A percentile compares a stretch with the other conserved stretches of the same genome.
Conservation (phyloP, 352 stramenopile species). For the Nannochloropsis limnetica region DNA sequence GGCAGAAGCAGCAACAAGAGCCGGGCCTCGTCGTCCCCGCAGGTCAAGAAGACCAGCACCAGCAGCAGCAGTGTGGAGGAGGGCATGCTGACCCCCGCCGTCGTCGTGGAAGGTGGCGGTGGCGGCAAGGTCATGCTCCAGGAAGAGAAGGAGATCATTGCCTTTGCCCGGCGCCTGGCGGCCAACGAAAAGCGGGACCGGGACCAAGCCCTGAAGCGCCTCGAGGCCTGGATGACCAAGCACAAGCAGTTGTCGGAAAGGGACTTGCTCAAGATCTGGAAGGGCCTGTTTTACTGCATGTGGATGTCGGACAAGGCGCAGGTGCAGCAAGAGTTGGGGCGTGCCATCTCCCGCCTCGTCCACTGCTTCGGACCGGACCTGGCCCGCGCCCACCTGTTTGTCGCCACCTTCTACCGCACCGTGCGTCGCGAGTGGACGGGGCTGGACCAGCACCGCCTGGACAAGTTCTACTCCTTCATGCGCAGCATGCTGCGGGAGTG, state of each 20-base stretch:
- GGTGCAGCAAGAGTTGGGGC: slow-evolving; percentile 56
- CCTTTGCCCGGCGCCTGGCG: slow-evolving; percentile 15
- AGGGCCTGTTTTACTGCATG: slow-evolving; percentile 61
- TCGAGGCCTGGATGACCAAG: slow-evolving; percentile 33
- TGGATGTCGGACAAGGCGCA: slow-evolving; percentile 63
- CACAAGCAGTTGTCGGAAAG: slow-evolving; percentile 41
- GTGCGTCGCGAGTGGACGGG: slow-evolving; percentile 56
- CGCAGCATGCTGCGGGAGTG: slow-evolving; percentile 51
- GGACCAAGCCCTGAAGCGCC: slow-evolving; percentile 23
- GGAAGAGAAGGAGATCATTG: slow-evolving; percentile 34
- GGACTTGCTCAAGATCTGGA: slow-evolving; percentile 58
- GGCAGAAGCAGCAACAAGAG: background rate
- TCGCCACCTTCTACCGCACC: slow-evolving; percentile 51
- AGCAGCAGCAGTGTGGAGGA: background rate
- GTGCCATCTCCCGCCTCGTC: slow-evolving; percentile 51
- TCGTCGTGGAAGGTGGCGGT: background rate
- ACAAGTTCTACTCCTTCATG: slow-evolving; percentile 59
- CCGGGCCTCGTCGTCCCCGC: background rate
- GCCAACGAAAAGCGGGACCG: slow-evolving; percentile 30
- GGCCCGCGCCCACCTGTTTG: slow-evolving; percentile 45
- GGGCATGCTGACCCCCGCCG: background rate
- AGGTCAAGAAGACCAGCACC: background rate
- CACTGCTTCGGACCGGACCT: slow-evolving; percentile 43
- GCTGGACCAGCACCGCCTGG: slow-evolving; percentile 55
- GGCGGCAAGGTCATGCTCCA: background rate